Base-by-base conservation (phyloP, 805 yeast species). In the Pichia deserticola region DNA sequence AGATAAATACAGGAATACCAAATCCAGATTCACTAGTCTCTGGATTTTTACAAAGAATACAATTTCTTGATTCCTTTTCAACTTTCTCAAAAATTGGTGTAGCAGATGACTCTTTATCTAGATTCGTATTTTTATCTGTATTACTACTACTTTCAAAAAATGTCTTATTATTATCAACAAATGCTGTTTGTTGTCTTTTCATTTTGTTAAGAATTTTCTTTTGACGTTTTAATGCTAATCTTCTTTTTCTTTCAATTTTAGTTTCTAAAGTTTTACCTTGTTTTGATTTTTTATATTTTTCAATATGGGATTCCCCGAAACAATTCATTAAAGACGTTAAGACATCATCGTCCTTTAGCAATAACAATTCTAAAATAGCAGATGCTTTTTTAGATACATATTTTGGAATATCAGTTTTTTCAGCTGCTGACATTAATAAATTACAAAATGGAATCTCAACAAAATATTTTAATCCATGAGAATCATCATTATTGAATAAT, bases 181-280 rank as follows among this genome's bases (percentile, higher is more conserved):
- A 79, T 40, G 65, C 62, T 28, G 65, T 61, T 48, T 79, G 69
- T 55, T 77, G 81, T 50, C 73, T 81, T 27, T 78, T 77, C 72
- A 86, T 79, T 58, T 77, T 82, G 30, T 73, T 75, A 72, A 84
- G 60, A 9, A 85, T 73, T 56, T 76, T 82, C 40, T 76, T 76
- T 59, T 80, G 85, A 48, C 88, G 73, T 53, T 77, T 76, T 50
- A 79, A 74, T 3, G 87, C 86, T n/a, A 76, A 48, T 52, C 82
- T 66, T 61, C 74, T 80, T 50, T 71, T 73, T 44, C 76, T 73
- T 38, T 81, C 87, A 36, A 70, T 59, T 51, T 78, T 82, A 7
- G 81, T 74, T 60, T 82, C 87, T 38, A 69, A 60, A 3, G 60
- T 60, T 38, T 60, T 66, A 25, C 72, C 68, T 50, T 67, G 67